Conservation (phyloP, 2,329 filamentous ascomycete genomes). For the Paecilomyces variotii region DNA sequence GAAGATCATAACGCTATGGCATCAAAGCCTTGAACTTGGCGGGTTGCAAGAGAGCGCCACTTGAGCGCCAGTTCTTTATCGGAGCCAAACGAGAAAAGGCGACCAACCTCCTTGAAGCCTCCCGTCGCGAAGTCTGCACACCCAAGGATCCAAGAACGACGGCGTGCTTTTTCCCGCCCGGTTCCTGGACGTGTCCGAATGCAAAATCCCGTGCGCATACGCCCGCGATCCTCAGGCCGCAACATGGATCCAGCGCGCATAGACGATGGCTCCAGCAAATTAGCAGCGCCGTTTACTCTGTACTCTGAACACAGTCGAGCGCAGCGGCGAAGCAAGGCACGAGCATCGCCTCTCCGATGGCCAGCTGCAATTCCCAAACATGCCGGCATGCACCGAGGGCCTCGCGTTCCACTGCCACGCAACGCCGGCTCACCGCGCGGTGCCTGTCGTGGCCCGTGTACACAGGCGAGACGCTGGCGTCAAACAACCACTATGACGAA, state of each 20-base stretch:
- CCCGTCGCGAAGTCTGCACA: background rate
- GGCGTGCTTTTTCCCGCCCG: constrained; percentile 9
- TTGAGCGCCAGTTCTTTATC: background rate
- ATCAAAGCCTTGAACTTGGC: background rate
- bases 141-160: background rate
- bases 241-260: background rate
- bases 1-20: background rate
- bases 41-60: background rate
- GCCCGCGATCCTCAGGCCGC: background rate
- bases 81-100: background rate
- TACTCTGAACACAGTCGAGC: background rate
- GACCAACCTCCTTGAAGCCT: background rate
- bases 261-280: background rate
- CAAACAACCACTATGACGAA: background rate
- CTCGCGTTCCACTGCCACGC: constrained; percentile 5
- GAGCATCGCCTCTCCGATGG: background rate
- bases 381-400: background rate
- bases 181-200: constrained; percentile 10
- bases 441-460: background rate
- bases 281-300: background rate
- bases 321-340: background rate
- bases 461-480: background rate
- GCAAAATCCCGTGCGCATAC: background rate
- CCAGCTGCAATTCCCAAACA: background rate
- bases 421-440: constrained; percentile 4